These are phyloP conservation scores for Diaporthe sp. DNA, from an alignment of 2,329 filamentous ascomycete species.

Conservation along the genomic window DNA sequence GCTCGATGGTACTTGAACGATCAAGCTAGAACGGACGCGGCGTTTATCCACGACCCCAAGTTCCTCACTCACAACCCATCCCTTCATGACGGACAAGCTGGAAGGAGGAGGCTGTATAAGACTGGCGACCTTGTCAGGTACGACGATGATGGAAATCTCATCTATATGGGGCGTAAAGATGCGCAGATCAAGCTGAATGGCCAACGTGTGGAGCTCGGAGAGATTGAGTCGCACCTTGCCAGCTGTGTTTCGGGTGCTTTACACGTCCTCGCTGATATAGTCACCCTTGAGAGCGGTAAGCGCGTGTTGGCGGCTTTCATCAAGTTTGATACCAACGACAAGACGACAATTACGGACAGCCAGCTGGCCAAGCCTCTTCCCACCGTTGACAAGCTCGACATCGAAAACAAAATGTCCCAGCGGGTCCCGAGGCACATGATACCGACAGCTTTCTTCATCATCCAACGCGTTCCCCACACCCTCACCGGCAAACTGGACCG, in stretches of 20 bases:
- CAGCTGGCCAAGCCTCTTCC: neutral
- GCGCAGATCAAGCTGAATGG: slow-evolving; percentile 64
- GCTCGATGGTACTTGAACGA: neutral
- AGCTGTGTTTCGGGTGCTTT: slow-evolving; percentile 13
- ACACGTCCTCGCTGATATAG: slow-evolving; percentile 17
- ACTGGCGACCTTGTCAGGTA: slow-evolving; percentile 54
- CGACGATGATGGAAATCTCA: slow-evolving; percentile 45
- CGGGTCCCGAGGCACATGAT: neutral
- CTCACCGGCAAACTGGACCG: neutral
- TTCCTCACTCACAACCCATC: neutral
- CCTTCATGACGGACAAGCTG: neutral
- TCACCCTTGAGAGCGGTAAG: neutral
- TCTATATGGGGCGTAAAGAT: slow-evolving; percentile 51
- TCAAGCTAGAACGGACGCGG: neutral
- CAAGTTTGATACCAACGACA: neutral
- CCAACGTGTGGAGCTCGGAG: slow-evolving; percentile 57
- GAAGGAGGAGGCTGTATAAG: slow-evolving; percentile 42
- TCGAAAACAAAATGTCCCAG: neutral
- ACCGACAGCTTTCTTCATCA: neutral
- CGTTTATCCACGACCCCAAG: slow-evolving; percentile 51
- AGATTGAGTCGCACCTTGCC: slow-evolving; percentile 34
- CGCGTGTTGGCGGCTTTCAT: neutral
- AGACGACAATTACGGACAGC: neutral
- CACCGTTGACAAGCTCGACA: neutral
- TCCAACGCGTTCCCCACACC: neutral